Evolutionary conservation across 345 rosid genomes (phyloP), one percentile per base, ranked within the genome.

Genomic region (Boechera stricta): DNA sequence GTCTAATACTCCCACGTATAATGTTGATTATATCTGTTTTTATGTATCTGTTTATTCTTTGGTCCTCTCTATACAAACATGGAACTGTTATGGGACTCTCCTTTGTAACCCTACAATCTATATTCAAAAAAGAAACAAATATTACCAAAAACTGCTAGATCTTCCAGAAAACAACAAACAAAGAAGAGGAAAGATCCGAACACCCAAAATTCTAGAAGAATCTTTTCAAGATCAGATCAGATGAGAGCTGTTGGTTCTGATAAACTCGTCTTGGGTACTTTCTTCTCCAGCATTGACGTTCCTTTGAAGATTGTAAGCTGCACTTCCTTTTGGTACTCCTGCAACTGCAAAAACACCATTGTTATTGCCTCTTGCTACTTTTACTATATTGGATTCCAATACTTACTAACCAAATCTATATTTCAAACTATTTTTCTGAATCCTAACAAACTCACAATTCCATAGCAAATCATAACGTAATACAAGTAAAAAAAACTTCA

Each of bases 301-400:
- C 98, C 98, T 69, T 87, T 87, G 64, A 93, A 96, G 57, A 96
- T 81, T 3, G 98, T 93, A 48, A 93, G 86, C 82, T 87, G 94
- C 69, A 84, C 75, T 67, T 90, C 87, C 72, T 76, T 83, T 77
- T 92, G 87, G 85, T 87, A 89, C 77, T 81, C 76, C 65, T 51
- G 81, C 84, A 91, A 35, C 99, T 95, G 91, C 48, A 71, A 61
- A 47, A 7, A 54, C 35, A 79, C 78, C 75, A 64, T 44, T 48
- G 5, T 58, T n/a, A 52, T 41, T 51, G 15, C 13, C 45, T 9
- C 36, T 75, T 38, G 64, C 54, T 24, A 15, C 28, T 48, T 38
- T 48, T 2, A 48, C 21, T 24, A 48, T n/a, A 44, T 13, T 44
- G 6, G n/a, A 44, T 44, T 44, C 13, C n/a, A 42, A 42, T n/a